These are phyloP conservation scores for Curvularia sp. DNA, from an alignment of 2,329 filamentous ascomycete species.

Conservation along the genomic window DNA sequence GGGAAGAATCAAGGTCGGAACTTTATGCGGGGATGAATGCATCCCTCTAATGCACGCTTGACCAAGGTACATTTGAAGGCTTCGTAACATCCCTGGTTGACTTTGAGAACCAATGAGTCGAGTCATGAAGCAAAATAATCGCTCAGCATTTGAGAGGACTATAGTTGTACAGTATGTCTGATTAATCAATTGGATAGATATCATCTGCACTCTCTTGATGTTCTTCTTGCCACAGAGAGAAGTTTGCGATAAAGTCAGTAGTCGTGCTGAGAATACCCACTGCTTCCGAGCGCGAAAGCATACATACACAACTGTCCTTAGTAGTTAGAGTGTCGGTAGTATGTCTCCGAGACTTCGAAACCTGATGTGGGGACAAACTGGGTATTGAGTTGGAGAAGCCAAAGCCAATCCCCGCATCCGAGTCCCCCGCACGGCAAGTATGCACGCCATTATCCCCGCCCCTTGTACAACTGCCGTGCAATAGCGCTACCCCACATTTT, in stretches of 20 bases:
- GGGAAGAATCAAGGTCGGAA: background rate
- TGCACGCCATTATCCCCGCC: constrained; percentile 4
- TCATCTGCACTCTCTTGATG: background rate
- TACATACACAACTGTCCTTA: background rate
- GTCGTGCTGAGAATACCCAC: background rate
- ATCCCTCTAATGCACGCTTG: background rate
- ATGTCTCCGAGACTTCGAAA: constrained; percentile 3
- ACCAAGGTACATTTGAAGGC: background rate
- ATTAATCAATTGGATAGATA: too few species aligned
- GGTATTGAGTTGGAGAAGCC: background rate
- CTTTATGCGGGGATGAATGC: background rate
- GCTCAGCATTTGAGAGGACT: too few species aligned
- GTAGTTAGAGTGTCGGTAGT: background rate
- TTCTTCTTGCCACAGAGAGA: background rate
- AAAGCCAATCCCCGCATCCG: constrained; percentile 5
- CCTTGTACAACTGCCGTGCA: constrained; percentile 6
- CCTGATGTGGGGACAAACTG: background rate
- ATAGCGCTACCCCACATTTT: constrained; percentile 19
- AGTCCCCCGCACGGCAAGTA: constrained; percentile 22
- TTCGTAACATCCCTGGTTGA: background rate
- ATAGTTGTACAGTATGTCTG: background rate
- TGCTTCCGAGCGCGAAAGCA: background rate
- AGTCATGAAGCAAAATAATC: background rate
- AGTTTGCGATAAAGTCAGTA: background rate
- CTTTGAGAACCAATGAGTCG: background rate